Percentiles rank a stretch among this genome's conserved stretches.
phyloP scores from a whole-genome alignment of 176 grass and related monocot species.

The Poa pratensis region DNA sequence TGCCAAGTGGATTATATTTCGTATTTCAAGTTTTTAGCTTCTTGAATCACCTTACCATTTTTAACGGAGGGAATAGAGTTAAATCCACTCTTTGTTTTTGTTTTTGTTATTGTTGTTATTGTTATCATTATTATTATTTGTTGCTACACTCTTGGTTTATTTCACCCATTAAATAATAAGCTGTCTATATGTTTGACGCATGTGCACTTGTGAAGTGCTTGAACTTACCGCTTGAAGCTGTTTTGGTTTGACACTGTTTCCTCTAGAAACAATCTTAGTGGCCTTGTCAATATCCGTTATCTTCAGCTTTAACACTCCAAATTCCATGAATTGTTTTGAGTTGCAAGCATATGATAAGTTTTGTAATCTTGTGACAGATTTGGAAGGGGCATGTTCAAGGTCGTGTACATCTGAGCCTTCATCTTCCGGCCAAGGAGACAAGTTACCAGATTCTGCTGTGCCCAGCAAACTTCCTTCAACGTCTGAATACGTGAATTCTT shows the following conservation, averaged over 20 bases:
- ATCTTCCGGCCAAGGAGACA: constrained; percentile 49
- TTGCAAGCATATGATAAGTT: constrained; percentile 8
- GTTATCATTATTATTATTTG: neutral
- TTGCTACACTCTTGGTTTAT: neutral
- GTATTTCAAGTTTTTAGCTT: neutral
- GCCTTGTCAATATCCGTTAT: constrained; percentile 4
- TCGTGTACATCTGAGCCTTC: constrained; percentile 42
- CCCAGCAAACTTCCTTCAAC: constrained; percentile 48
- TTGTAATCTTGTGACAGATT: constrained; percentile 35
- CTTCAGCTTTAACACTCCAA: constrained; percentile 14
- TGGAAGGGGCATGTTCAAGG: constrained; percentile 51
- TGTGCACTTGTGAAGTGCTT: neutral
- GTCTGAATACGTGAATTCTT: constrained; percentile 41
- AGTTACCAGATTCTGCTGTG: constrained; percentile 37
- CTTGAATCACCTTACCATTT: neutral
- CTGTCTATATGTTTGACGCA: neutral
- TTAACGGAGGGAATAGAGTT: neutral
- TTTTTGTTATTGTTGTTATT: neutral
- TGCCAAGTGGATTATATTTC: constrained; percentile 18
- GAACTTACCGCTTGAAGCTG: neutral
- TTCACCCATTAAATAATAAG: constrained; percentile 15
- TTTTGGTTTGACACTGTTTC: constrained; percentile 6
- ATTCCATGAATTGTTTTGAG: constrained; percentile 15
- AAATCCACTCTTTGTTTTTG: neutral
- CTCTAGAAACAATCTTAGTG: neutral